Percentiles rank a stretch among this genome's conserved stretches.
Conservation (phyloP, 1,284 basidiomycete species). For the Ganoderma leucocontextum region DNA sequence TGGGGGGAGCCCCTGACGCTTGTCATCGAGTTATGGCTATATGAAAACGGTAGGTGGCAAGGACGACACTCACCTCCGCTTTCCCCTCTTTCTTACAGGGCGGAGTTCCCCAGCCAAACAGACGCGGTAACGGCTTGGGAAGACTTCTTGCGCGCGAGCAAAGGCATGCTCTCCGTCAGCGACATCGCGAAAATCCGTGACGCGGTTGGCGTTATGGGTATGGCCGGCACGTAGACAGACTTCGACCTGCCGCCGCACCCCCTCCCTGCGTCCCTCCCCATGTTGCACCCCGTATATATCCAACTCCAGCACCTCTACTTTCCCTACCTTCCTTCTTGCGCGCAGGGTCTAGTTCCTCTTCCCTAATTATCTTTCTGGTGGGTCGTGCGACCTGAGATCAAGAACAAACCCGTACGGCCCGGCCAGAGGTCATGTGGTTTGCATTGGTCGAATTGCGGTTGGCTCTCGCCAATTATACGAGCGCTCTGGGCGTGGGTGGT, state of each 20-base stretch:
- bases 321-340: background rate
- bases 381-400: background rate
- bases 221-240: conserved; percentile 69
- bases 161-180: conserved; percentile 70
- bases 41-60: background rate
- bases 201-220: conserved; percentile 76
- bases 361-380: background rate
- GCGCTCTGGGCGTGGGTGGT: background rate
- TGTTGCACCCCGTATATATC: too few species aligned
- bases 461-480: background rate
- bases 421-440: background rate
- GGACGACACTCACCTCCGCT: background rate
- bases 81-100: conserved; percentile 45
- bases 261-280: background rate
- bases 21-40: background rate
- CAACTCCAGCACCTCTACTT: background rate
- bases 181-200: conserved; percentile 86
- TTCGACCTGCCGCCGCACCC: background rate
- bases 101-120: conserved; percentile 59
- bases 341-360: background rate
- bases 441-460: background rate
- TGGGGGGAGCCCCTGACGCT: background rate
- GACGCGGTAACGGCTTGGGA: conserved; percentile 76
- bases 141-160: conserved; percentile 77
- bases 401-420: background rate